Evolutionary conservation across 2,329 filamentous ascomycete species (phyloP).

Genomic region (Trichophyton rubrum): DNA sequence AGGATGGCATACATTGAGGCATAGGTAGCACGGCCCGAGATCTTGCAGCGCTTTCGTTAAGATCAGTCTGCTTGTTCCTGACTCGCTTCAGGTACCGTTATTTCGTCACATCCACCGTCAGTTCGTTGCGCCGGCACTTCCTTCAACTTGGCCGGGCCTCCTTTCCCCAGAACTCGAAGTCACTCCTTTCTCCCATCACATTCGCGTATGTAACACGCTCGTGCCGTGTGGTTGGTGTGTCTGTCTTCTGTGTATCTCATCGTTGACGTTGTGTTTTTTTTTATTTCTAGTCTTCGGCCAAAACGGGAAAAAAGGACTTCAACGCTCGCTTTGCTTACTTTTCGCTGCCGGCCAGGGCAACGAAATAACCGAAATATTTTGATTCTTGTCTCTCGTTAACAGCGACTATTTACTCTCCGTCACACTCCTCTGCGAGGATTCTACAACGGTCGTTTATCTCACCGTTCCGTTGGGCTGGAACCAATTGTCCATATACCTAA

Average conservation of each 20-base stretch:
- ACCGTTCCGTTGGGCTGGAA: conserved; percentile 1
- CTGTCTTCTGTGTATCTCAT: neutral
- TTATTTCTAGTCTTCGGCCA: neutral
- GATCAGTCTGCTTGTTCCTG: neutral
- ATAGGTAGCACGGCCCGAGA: conserved; percentile 3
- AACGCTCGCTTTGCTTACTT: neutral
- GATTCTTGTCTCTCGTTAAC: neutral
- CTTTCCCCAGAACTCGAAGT: neutral
- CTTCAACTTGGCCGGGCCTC: neutral
- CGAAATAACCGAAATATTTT: neutral
- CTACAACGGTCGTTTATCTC: neutral
- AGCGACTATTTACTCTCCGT: neutral
- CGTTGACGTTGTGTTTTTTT: neutral
- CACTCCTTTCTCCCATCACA: neutral
- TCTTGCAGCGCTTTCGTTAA: neutral
- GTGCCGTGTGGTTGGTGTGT: neutral
- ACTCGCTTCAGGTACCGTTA: neutral
- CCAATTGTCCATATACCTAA: neutral
- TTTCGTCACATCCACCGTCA: neutral
- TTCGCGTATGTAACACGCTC: neutral
- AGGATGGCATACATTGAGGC: conserved; percentile 1
- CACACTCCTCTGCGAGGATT: conserved; percentile 4
- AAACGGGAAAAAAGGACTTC: neutral
- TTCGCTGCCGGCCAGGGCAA: neutral
- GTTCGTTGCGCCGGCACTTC: neutral